phyloP scores from a whole-genome alignment of 73 alveolate species.

The Durusdinium trenchii region DNA sequence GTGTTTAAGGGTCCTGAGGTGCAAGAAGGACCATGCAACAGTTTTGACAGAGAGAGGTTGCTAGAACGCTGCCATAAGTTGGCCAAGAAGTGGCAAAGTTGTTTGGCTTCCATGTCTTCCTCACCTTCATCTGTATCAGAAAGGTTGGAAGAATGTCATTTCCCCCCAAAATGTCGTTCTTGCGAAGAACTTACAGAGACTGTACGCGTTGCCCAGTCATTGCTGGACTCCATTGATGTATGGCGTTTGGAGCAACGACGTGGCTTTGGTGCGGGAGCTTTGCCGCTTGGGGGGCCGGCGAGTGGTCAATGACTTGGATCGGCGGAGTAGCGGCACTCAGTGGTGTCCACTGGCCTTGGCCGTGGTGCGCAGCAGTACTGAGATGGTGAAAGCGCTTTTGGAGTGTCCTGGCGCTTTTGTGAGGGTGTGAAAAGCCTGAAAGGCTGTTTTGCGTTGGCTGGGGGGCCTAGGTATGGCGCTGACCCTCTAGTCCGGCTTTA shows the following conservation, averaged over 20 bases:
- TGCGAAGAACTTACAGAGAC: too few relatives aligned
- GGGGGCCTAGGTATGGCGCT: background rate
- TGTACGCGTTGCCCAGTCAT: too few relatives aligned
- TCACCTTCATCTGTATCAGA: too few relatives aligned
- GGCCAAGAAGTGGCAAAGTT: too few relatives aligned
- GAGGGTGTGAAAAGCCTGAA: background rate
- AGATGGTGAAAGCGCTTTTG: slow-evolving; percentile 32
- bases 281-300: slow-evolving; percentile 70
- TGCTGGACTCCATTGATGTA: slow-evolving; percentile 82
- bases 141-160: too few relatives aligned
- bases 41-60: too few relatives aligned
- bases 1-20: too few relatives aligned
- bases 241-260: slow-evolving; percentile 83
- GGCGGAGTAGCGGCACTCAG: slow-evolving; percentile 50
- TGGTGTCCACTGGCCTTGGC: slow-evolving; percentile 71
- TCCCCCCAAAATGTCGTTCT: too few relatives aligned
- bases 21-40: too few relatives aligned
- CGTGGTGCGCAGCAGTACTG: slow-evolving; percentile 32
- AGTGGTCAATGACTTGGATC: slow-evolving; percentile 24
- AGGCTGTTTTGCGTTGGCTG: background rate
- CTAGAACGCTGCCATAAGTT: too few relatives aligned
- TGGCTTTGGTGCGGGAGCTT: slow-evolving; percentile 58
- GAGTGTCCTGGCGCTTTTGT: background rate
- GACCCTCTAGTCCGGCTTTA: slow-evolving; percentile 53
- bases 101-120: too few relatives aligned